Evolutionary conservation across 2,329 filamentous ascomycete species (phyloP), one percentile per base, ranked within the genome.

Genomic region (Alternaria ethzedia): DNA sequence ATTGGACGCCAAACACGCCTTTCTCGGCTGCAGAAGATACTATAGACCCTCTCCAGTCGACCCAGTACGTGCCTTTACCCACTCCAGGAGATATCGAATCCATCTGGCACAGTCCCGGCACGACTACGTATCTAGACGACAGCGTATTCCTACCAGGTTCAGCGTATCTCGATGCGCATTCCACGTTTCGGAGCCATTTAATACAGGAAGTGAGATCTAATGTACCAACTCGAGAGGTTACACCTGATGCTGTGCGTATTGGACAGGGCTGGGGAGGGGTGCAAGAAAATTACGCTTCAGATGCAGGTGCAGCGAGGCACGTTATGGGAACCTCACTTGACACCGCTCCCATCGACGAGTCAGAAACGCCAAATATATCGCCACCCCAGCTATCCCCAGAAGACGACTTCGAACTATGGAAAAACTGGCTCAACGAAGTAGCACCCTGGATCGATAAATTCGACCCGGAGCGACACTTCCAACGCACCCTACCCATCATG

Each of bases 401-500:
- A 25, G 49, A 65, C 55, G 66, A 70, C 5, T 65, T 63, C 6
- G 50, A 54, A 20, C 28, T 71, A 3, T 71, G 68, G 69, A 70
- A 70, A 17, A 70, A 86, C 49, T 87, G 85, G 72, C 81, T 87
- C 15, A 80, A 82, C 0, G 84, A 87, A 64, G 83, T 86, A 28
- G 85, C 85, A 2, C 83, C 83, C 13, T 86, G 85, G 84, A 82
- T 88, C 4, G 86, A 88, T 67, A 88, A 86, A 75, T 87, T 88
- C 54, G 86, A 88, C 62, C 79, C 80, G 20, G 78, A 84, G n/a
- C 82, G 83, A 1, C 84, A 85, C 51, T 88, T 88, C 62, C 82
- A 83, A 25, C 81, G 84, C 1, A 82, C 84, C 6, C 78, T 88
- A 3, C 85, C 86, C 0, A 75, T 85, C 4, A 75, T 87, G 50